A percentile compares a stretch with the other conserved stretches of the same genome.
These are phyloP conservation scores for Leccinum variicolor DNA, from an alignment of 768 basidiomycete genomes.

Conservation along the genomic window DNA sequence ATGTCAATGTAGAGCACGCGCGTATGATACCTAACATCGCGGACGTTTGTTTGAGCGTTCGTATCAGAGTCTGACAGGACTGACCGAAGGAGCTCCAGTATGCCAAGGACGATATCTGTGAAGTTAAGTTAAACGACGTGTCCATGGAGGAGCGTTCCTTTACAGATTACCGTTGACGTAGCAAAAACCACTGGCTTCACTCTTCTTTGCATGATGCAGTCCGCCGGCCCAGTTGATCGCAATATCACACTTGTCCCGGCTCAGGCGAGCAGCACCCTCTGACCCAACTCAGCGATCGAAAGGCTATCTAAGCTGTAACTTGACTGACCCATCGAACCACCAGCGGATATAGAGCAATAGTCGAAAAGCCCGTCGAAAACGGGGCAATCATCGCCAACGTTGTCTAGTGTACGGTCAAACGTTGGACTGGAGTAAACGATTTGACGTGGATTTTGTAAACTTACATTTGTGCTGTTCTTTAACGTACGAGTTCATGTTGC, in stretches of 20 bases:
- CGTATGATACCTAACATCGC: conserved; percentile 68
- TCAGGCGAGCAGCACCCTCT: conserved; percentile 97
- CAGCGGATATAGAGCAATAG: conserved; percentile 99
- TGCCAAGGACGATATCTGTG: conserved; percentile 93
- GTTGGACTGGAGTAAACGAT: neutral
- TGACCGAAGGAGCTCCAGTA: conserved; percentile 87
- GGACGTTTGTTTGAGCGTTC: neutral
- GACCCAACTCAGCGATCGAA: conserved; percentile 8
- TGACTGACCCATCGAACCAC: conserved; percentile 92
- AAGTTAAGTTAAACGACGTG: neutral
- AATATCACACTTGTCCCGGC: conserved; percentile 97
- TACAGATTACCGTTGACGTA: conserved; percentile 82
- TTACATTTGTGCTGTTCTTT: conserved; percentile 96
- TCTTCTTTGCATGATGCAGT: conserved; percentile 98
- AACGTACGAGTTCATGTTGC: conserved; percentile 90
- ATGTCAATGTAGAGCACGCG: conserved; percentile 98
- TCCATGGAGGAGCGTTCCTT: neutral
- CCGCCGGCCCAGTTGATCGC: conserved; percentile 99
- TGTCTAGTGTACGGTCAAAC: conserved; percentile 51
- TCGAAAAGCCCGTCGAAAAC: conserved; percentile 99
- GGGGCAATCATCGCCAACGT: conserved; percentile 98
- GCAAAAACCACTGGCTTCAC: conserved; percentile 98
- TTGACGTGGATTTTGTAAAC: conserved; percentile 16
- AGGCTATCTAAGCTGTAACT: neutral
- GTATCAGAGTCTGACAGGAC: conserved; percentile 9